phyloP scores from a whole-genome alignment of 345 rosid genomes.

The Pistacia vera region DNA sequence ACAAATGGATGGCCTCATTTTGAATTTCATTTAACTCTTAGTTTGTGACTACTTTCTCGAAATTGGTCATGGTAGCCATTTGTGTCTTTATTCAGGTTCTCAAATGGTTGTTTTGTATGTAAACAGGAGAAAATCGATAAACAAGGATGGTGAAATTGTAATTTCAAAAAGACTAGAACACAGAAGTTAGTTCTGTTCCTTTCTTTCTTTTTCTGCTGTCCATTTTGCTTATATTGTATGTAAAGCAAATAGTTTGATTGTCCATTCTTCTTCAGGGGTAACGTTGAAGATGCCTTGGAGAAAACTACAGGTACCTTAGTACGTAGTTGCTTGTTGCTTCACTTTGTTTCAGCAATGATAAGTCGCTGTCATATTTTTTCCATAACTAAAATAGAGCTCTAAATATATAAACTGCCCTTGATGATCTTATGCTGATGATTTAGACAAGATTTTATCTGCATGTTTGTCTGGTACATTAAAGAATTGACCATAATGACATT shows the following conservation, averaged over 20 bases:
- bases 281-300: slow-evolving; percentile 82
- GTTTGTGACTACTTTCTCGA: slow-evolving; percentile 4
- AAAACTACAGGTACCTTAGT: slow-evolving; percentile 78
- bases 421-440: neutral
- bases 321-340: neutral
- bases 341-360: neutral
- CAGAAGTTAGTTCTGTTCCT: slow-evolving; percentile 57
- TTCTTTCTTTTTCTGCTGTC: slow-evolving; percentile 2
- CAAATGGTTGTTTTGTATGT: slow-evolving; percentile 10
- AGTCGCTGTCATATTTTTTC: neutral
- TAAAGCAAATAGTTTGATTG: slow-evolving; percentile 12
- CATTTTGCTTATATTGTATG: neutral
- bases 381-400: neutral
- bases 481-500: neutral
- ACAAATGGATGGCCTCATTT: neutral
- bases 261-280: slow-evolving; percentile 64
- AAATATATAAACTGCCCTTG: neutral
- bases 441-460: no score
- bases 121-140: slow-evolving; percentile 94
- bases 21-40: neutral
- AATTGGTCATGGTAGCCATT: neutral
- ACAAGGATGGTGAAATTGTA: slow-evolving; percentile 97
- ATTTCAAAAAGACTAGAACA: slow-evolving; percentile 93
- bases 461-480: neutral
- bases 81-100: slow-evolving; percentile 11